Conservation (phyloP, 345 rosid genomes). For the Murraya paniculata region DNA sequence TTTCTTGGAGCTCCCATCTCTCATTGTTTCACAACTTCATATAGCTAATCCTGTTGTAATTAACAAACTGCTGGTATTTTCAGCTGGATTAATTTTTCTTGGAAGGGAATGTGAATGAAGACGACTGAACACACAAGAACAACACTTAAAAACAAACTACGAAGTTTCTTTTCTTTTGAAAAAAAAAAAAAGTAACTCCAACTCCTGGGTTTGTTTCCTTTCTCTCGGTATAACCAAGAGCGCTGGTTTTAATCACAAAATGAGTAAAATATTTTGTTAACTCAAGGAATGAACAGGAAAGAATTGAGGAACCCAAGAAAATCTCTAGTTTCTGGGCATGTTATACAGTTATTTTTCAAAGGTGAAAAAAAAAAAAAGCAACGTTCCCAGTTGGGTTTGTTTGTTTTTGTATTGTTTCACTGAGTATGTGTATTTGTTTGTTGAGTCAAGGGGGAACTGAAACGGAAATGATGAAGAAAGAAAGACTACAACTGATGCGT, state of each 20-base stretch:
- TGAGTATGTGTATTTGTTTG: neutral
- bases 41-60: conserved; percentile 26
- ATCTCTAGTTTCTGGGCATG: conserved; percentile 31
- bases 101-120: conserved; percentile 8
- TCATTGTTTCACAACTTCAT: conserved; percentile 76
- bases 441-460: conserved; percentile 18
- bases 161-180: neutral
- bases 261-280: conserved; percentile 20
- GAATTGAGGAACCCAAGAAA: conserved; percentile 24
- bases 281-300: conserved; percentile 31
- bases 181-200: neutral
- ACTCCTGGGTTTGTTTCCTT: neutral
- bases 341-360: conserved; percentile 11
- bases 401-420: neutral
- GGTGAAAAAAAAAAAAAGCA: conserved; percentile 7
- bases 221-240: conserved; percentile 1
- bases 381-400: conserved; percentile 24
- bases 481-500: conserved; percentile 27
- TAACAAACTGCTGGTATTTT: conserved; percentile 4
- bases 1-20: conserved; percentile 74
- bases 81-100: conserved; percentile 13
- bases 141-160: neutral
- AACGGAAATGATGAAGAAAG: conserved; percentile 15
- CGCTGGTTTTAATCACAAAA: conserved; percentile 3
- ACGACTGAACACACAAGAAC: neutral